phyloP scores from a whole-genome alignment of 352 stramenopile genomes.

The Globisporangium paddicum region DNA sequence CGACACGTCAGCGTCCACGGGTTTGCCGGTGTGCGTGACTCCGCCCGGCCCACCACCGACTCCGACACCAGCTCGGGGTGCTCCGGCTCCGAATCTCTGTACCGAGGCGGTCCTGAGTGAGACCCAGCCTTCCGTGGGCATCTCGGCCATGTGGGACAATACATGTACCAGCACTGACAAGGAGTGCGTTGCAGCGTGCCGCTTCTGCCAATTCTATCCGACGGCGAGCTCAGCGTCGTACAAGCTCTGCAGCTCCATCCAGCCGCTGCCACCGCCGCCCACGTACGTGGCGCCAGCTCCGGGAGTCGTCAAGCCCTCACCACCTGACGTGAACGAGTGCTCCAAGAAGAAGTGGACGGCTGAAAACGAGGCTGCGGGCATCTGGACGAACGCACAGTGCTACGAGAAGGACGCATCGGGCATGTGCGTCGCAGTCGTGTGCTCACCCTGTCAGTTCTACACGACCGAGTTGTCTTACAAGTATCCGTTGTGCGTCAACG shows the following conservation, averaged over 20 bases:
- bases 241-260: slow-evolving; percentile 7
- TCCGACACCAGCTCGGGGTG: background rate
- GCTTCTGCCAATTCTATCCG: slow-evolving; percentile 12
- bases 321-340: slow-evolving; percentile 8
- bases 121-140: slow-evolving; percentile 1
- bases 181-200: slow-evolving; percentile 10
- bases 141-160: slow-evolving; percentile 12
- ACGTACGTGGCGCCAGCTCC: slow-evolving; percentile 1
- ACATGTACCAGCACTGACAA: slow-evolving; percentile 1
- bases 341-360: background rate
- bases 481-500: slow-evolving; percentile 10
- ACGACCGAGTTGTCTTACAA: slow-evolving; percentile 7
- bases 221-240: background rate
- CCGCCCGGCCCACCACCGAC: background rate
- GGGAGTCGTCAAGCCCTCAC: background rate
- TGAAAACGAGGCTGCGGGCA: background rate
- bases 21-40: background rate
- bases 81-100: slow-evolving; percentile 5
- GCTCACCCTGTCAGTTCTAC: slow-evolving; percentile 13
- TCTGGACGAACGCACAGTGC: slow-evolving; percentile 12
- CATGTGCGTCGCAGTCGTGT: slow-evolving; percentile 4
- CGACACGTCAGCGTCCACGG: background rate
- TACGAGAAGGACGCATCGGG: slow-evolving; percentile 1
- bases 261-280: background rate
- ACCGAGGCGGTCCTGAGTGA: slow-evolving; percentile 7